Evolutionary conservation across 768 basidiomycete genomes (phyloP).

Genomic region (Xanthoconium stramineum): DNA sequence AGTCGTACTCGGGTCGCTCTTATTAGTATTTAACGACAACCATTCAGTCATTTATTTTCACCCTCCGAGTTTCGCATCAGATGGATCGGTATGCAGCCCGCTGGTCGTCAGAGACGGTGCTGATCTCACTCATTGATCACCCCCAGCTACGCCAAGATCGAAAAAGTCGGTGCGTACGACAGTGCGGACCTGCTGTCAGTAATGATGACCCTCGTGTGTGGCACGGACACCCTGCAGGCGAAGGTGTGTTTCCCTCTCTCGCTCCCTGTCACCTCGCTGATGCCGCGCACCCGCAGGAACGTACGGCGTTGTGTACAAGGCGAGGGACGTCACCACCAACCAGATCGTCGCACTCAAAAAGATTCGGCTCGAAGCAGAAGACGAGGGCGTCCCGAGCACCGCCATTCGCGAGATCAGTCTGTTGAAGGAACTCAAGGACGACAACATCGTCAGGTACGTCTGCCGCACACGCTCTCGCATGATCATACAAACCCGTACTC

Average conservation of each 20-base stretch:
- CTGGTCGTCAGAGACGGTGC: slow-evolving; percentile 6
- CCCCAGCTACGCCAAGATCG: slow-evolving; percentile 90
- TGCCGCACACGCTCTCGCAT: not conserved
- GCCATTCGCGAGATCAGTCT: slow-evolving; percentile 98
- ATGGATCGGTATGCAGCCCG: slow-evolving; percentile 34
- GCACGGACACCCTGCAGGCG: slow-evolving; percentile 34
- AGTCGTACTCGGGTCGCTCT: not conserved
- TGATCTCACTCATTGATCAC: slow-evolving; percentile 10
- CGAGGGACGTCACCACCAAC: slow-evolving; percentile 74
- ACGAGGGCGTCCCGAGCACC: slow-evolving; percentile 97
- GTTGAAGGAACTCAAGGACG: slow-evolving; percentile 94
- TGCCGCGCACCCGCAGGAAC: slow-evolving; percentile 58
- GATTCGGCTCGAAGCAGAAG: slow-evolving; percentile 96
- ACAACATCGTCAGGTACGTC: slow-evolving; percentile 85
- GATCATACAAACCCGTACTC: slow-evolving; percentile 1
- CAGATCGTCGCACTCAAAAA: slow-evolving; percentile 96
- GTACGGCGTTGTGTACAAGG: slow-evolving; percentile 98
- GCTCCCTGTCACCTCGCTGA: not conserved
- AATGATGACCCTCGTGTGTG: slow-evolving; percentile 18
- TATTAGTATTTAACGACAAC: slow-evolving; percentile 19
- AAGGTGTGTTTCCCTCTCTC: slow-evolving; percentile 31
- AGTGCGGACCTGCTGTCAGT: slow-evolving; percentile 2
- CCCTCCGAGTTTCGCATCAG: slow-evolving; percentile 5
- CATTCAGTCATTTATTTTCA: slow-evolving; percentile 2
- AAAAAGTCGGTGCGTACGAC: slow-evolving; percentile 88